These are phyloP conservation scores for Gaeumannomyces tritici DNA, from an alignment of 2,329 filamentous ascomycete species.

Conservation along the genomic window DNA sequence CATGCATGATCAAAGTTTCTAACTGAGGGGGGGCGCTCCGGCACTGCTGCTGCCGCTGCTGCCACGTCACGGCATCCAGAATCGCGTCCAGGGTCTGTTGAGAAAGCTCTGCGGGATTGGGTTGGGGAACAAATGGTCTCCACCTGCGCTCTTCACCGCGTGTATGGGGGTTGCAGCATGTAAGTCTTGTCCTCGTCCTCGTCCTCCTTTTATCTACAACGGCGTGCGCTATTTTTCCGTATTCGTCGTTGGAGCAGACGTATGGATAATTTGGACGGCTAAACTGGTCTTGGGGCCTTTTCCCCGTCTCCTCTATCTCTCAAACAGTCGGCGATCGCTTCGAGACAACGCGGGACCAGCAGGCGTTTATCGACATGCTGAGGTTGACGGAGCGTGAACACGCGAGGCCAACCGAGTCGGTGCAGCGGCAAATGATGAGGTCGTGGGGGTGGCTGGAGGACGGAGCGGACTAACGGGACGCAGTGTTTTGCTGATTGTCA, in stretches of 20 bases:
- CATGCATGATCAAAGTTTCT: background rate
- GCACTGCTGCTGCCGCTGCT: background rate
- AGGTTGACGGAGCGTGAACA: constrained; percentile 19
- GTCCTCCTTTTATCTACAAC: background rate
- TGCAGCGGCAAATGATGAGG: constrained; percentile 18
- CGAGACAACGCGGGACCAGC: constrained; percentile 15
- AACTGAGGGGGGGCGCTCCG: background rate
- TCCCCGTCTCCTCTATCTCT: background rate
- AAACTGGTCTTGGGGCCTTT: background rate
- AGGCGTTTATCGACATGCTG: constrained; percentile 19
- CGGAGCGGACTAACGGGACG: background rate
- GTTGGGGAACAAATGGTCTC: constrained; percentile 42
- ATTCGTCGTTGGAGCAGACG: background rate
- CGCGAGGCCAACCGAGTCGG: constrained; percentile 19
- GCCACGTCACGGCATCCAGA: constrained; percentile 14
- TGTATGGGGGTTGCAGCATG: constrained; percentile 46
- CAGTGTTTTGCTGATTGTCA: background rate
- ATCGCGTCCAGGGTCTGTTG: constrained; percentile 35
- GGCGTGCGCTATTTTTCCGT: background rate
- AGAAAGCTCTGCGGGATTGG: constrained; percentile 49
- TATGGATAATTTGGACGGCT: background rate
- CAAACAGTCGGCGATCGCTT: constrained; percentile 20
- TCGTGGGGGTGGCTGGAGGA: constrained; percentile 15
- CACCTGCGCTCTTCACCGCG: constrained; percentile 46
- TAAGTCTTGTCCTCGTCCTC: constrained; percentile 18